Evolutionary conservation across 23 red algal genomes (phyloP).

Genomic region (Gracilaria gracilis): DNA sequence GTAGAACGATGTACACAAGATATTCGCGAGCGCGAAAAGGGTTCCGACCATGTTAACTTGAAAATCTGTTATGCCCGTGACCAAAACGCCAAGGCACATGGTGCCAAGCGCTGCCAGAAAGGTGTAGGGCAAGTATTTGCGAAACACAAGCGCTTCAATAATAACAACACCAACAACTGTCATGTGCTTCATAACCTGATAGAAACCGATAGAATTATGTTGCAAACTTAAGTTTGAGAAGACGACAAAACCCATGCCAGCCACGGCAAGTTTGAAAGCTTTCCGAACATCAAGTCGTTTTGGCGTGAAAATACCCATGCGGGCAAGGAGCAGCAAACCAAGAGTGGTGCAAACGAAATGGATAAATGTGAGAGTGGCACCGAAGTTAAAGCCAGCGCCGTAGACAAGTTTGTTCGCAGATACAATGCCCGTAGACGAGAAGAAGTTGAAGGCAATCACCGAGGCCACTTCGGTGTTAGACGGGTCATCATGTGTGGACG

Average conservation of each 20-base stretch:
- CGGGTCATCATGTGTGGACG: constrained; percentile 35
- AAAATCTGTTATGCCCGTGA: constrained; percentile 84
- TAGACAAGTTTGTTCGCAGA: constrained; percentile 96
- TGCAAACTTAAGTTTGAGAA: constrained; percentile 97
- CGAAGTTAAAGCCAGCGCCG: constrained; percentile 85
- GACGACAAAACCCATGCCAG: constrained; percentile 95
- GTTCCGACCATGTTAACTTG: constrained; percentile 79
- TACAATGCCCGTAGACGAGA: constrained; percentile 91
- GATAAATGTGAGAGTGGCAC: constrained; percentile 87
- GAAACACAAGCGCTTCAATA: constrained; percentile 85
- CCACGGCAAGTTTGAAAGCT: constrained; percentile 76
- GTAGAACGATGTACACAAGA: constrained; percentile 92
- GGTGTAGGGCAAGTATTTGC: constrained; percentile 50
- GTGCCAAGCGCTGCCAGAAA: constrained; percentile 74
- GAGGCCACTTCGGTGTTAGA: constrained; percentile 63
- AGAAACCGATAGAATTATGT: constrained; percentile 95
- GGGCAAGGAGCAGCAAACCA: constrained; percentile 76
- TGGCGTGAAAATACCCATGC: constrained; percentile 77
- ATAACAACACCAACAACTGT: constrained; percentile 87
- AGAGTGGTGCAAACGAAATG: constrained; percentile 91
- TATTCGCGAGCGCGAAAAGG: constrained; percentile 76
- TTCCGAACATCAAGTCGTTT: constrained; percentile 88
- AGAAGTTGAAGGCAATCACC: constrained; percentile 88
- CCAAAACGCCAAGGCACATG: constrained; percentile 77
- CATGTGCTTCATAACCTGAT: constrained; percentile 99